Base-by-base conservation (phyloP, 140 eudicot genomes). In the Ambrosia hybrid region DNA sequence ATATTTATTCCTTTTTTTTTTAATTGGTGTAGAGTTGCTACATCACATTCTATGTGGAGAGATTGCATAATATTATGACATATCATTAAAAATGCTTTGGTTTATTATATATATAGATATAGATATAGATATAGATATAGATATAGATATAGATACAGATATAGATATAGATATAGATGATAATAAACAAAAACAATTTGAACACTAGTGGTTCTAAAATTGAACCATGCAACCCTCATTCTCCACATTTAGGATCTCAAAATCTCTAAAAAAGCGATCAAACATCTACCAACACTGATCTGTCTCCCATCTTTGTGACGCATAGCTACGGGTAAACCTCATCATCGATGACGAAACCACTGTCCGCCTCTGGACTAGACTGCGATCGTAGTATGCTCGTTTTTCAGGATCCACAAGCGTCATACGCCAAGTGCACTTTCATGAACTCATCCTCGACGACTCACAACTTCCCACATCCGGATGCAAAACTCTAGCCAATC, bases 201-300 rank as follows among this genome's bases (percentile, higher is more conserved):
- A 30, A 30, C 34, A 30, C 2, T 30, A 30, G 34, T 30, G 34
- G 34, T 30, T 30, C 34, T 30, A 30, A 30, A 30, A 30, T 30
- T 30, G 34, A 30, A 30, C 34, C 34, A 30, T 30, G 34, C 34
- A 21, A 21, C 26, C 26, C 26, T 21, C 26, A 21, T 21, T 21
- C 9, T 6, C 48, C 11, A 43, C 8, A 43, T 43, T 43, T 43
- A 43, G 9, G 9, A 43, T 6, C 48, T 43, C 36, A 52, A 41
- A 6, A 72, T 55, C 68, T 55, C 46, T 49, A 67, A 67, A 68
- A 57, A 5, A 39, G 58, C 57, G 62, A 3, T 33, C 69, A 67
- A 12, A 16, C 3, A 3, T 15, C 90, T 90, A 90, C 96, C 96
- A 87, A 66, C 96, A 90, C 63, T 90, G 96, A 41, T 90, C 95